These are phyloP conservation scores for Globisporangium solare DNA, from an alignment of 352 stramenopile species.

Conservation along the genomic window DNA sequence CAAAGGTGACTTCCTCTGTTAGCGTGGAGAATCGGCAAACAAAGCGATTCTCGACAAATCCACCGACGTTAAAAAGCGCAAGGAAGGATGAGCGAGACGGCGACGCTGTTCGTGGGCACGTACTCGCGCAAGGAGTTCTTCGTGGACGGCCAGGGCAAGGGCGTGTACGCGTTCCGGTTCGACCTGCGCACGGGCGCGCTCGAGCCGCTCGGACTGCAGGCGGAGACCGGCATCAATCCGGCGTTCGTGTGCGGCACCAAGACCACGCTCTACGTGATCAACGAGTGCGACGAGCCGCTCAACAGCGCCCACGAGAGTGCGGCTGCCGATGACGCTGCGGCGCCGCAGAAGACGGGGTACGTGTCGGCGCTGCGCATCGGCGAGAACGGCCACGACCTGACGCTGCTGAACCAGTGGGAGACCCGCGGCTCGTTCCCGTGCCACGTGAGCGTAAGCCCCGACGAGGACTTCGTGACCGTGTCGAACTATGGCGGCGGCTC, in stretches of 20 bases:
- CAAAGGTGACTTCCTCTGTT: too few species aligned
- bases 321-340: too few species aligned
- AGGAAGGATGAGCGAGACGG: constrained; percentile 16
- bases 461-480: constrained; percentile 48
- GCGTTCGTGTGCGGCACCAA: constrained; percentile 49
- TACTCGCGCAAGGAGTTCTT: constrained; percentile 79
- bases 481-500: constrained; percentile 76
- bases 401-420: constrained; percentile 43
- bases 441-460: constrained; percentile 49
- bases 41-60: too few species aligned
- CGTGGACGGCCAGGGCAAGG: constrained; percentile 73
- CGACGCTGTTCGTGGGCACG: constrained; percentile 73
- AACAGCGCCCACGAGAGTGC: constrained; percentile 2
- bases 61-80: neutral
- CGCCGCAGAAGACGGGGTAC: constrained; percentile 35
- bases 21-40: too few species aligned
- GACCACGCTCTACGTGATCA: constrained; percentile 55
- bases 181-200: constrained; percentile 44
- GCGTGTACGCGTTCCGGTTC: constrained; percentile 65
- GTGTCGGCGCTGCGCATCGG: constrained; percentile 50
- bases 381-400: constrained; percentile 27
- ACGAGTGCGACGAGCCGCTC: constrained; percentile 56
- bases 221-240: constrained; percentile 60
- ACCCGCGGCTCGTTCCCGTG: constrained; percentile 53
- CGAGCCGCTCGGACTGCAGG: constrained; percentile 36